These are phyloP conservation scores for Corchorus olitorius DNA, from an alignment of 345 rosid species.

Conservation along the genomic window DNA sequence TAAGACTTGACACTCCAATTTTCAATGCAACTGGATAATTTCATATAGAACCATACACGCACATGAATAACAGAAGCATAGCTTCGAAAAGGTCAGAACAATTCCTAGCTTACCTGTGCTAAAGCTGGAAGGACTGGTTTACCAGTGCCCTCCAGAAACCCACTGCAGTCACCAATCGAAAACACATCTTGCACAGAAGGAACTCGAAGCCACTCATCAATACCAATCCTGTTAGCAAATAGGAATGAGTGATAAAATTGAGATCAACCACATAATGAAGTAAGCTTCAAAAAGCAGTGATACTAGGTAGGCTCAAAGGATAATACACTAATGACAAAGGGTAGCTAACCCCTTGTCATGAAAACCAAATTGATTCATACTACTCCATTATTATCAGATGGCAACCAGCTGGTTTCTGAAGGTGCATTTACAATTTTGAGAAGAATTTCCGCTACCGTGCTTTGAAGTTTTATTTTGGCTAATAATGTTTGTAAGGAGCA, in stretches of 20 bases:
- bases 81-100: neutral
- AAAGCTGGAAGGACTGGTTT: slow-evolving; percentile 90
- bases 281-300: neutral
- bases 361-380: neutral
- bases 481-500: neutral
- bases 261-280: neutral
- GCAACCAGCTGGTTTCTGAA: too few species aligned
- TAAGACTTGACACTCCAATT: neutral
- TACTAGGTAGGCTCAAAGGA: neutral
- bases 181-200: slow-evolving; percentile 78
- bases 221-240: slow-evolving; percentile 60
- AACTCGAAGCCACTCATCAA: slow-evolving; percentile 89
- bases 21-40: neutral
- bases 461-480: neutral
- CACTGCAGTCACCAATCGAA: slow-evolving; percentile 95
- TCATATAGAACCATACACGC: neutral
- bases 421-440: too few species aligned
- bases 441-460: too few species aligned
- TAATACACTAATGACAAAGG: neutral
- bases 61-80: neutral
- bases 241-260: neutral
- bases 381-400: too few species aligned
- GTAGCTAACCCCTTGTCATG: neutral
- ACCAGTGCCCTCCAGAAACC: slow-evolving; percentile 83
- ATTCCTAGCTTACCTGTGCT: slow-evolving; percentile 61